Base-by-base conservation (phyloP, 1,284 basidiomycete genomes). In the Meira nashicola region DNA sequence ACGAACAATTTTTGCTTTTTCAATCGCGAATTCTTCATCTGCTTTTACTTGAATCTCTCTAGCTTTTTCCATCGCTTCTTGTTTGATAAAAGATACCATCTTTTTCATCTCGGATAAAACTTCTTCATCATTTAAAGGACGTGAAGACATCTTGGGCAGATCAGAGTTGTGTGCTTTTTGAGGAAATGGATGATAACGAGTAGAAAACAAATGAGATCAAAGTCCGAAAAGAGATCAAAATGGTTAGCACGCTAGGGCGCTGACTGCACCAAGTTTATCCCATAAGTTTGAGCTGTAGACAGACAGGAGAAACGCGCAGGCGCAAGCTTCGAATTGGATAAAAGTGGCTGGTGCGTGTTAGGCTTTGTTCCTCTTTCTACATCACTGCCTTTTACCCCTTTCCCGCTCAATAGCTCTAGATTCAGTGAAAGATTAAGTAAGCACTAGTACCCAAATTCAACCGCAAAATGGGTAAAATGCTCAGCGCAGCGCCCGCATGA, bases 51-150 rank as follows among this genome's bases (percentile, higher is more conserved):
- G 76, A 53, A 78, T 78, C 63, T 78, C 76, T 14, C 73, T 60
- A 10, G 76, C 76, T 65, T 78, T 78, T 50, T 78, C 76, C 28
- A 74, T 67, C 14, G 76, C 76, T 60, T 78, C 76, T 61, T 78
- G 76, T 59, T 76, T 76, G 64, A 78, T 78, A 62, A 78, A 78
- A 38, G 73, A 70, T 44, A 76, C 93, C 93, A 97, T 96, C 87
- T 97, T 97, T 83, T 92, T 95, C 90, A 96, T 92, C 84, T 97
- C 93, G 73, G 82, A 89, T 77, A 92, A 83, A 40, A 97, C 93
- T 82, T 97, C 93, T 75, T 94, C 92, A 77, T 97, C 94, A 78
- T 93, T 94, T 67, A 96, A 83, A 21, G 92, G 86, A 54, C 82
- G 79, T 8, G 46, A 48, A 62, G 80, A 74, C 73, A 74, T 74